phyloP scores from a whole-genome alignment of 202 grass and related monocot genomes.

The Cymbopogon flexuosus region DNA sequence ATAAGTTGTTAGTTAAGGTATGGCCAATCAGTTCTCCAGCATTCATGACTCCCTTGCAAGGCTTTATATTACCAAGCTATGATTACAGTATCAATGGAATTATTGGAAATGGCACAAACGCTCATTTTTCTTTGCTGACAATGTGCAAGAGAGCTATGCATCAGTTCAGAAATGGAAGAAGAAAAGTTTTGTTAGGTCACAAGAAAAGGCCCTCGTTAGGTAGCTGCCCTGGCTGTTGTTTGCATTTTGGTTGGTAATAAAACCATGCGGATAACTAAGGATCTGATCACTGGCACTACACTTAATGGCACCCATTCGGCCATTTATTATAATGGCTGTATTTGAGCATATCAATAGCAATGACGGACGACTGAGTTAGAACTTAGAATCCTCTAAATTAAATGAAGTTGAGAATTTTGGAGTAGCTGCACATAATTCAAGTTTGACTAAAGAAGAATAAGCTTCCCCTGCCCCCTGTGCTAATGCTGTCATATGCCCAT shows the following conservation, averaged over 20 bases:
- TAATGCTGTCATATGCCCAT: conserved; percentile 7
- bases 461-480: not conserved
- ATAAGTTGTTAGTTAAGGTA: not conserved
- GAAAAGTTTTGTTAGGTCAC: not conserved
- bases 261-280: not conserved
- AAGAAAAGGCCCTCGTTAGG: not conserved
- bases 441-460: conserved; percentile 8
- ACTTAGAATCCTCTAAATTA: not conserved
- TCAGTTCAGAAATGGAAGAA: not conserved
- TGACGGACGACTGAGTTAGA: not conserved
- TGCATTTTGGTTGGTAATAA: conserved; percentile 7
- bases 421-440: not conserved
- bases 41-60: not conserved
- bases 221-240: not conserved
- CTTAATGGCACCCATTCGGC: not conserved
- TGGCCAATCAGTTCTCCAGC: not conserved
- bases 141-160: too few relatives aligned
- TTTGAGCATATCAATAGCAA: not conserved
- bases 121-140: not conserved
- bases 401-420: not conserved
- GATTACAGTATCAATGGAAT: not conserved
- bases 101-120: not conserved
- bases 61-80: not conserved
- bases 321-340: not conserved
- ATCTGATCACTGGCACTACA: too few relatives aligned